phyloP scores from a whole-genome alignment of 2,329 filamentous ascomycete genomes.

The Simplicillium sp. region DNA sequence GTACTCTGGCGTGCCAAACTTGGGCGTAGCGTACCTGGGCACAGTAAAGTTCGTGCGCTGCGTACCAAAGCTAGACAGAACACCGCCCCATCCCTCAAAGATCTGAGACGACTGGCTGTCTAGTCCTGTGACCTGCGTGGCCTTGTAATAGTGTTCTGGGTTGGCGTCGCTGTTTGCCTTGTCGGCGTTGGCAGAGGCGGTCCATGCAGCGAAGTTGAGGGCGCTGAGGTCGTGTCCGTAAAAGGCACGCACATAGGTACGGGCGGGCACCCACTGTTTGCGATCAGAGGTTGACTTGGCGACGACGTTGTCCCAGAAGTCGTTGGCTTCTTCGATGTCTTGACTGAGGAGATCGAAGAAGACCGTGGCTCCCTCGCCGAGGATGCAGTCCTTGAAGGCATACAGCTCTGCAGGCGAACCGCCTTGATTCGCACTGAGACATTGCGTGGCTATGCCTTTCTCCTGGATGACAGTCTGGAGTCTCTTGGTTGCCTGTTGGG shows the following conservation, averaged over 20 bases:
- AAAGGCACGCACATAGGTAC: not conserved
- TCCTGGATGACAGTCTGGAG: not conserved
- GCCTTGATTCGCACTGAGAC: not conserved
- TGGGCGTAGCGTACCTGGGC: not conserved
- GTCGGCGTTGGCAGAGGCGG: not conserved
- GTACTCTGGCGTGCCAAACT: constrained; percentile 1
- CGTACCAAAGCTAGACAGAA: not conserved
- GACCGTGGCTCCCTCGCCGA: not conserved
- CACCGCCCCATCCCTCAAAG: constrained; percentile 3
- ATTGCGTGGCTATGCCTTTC: not conserved
- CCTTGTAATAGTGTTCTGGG: constrained; percentile 2
- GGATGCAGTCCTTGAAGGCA: not conserved
- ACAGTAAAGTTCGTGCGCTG: constrained; percentile 1
- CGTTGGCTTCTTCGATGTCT: constrained; percentile 1
- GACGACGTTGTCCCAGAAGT: constrained; percentile 10
- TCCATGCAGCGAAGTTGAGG: constrained; percentile 1
- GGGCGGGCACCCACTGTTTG: not conserved
- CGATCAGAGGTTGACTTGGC: constrained; percentile 15
- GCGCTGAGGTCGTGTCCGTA: not conserved
- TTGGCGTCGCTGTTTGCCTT: not conserved
- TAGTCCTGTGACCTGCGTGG: not conserved
- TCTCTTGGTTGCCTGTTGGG: not conserved
- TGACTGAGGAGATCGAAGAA: constrained; percentile 1
- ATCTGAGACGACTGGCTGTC: not conserved
- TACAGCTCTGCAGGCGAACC: not conserved